Conservation (phyloP, 2,329 filamentous ascomycete genomes). For the Chaetomiaceae sp. region DNA sequence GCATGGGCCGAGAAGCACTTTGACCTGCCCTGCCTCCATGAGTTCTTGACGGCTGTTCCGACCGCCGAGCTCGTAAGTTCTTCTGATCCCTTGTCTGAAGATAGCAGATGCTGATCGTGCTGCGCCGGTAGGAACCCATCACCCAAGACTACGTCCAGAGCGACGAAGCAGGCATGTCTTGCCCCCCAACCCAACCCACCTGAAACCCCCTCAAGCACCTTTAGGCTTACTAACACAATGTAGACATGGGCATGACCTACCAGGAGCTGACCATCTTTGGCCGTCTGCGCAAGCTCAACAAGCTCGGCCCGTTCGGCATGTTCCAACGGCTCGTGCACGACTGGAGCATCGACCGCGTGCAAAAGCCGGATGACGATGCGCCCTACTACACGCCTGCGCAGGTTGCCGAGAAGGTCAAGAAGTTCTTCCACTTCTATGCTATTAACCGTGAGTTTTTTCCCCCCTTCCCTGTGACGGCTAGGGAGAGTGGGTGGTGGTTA, state of each 20-base stretch:
- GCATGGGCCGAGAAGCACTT: slow-evolving; percentile 57
- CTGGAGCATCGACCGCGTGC: slow-evolving; percentile 36
- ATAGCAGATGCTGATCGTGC: not conserved
- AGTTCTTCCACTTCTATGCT: slow-evolving; percentile 51
- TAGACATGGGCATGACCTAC: slow-evolving; percentile 50
- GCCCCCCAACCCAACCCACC: not conserved
- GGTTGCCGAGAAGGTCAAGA: slow-evolving; percentile 43
- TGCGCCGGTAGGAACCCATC: slow-evolving; percentile 47
- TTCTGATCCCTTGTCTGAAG: too few relatives aligned
- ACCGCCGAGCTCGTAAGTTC: slow-evolving; percentile 49
- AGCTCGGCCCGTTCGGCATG: slow-evolving; percentile 44
- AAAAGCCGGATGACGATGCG: slow-evolving; percentile 26
- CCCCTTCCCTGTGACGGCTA: too few relatives aligned
- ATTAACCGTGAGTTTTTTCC: slow-evolving; percentile 44
- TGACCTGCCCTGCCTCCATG: slow-evolving; percentile 57
- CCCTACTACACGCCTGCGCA: slow-evolving; percentile 34
- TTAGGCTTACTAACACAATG: not conserved
- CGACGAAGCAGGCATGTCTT: slow-evolving; percentile 36
- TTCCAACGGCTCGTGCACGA: slow-evolving; percentile 43
- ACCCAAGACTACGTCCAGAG: slow-evolving; percentile 53
- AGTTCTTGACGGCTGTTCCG: slow-evolving; percentile 60
- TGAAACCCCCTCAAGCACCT: not conserved
- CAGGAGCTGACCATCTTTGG: slow-evolving; percentile 38
- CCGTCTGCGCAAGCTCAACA: slow-evolving; percentile 41
- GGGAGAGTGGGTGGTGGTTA: not conserved